Percentiles rank a stretch among this genome's conserved stretches.
Evolutionary conservation across 2,329 filamentous ascomycete genomes (phyloP).

Genomic region (Penicillium sp.): DNA sequence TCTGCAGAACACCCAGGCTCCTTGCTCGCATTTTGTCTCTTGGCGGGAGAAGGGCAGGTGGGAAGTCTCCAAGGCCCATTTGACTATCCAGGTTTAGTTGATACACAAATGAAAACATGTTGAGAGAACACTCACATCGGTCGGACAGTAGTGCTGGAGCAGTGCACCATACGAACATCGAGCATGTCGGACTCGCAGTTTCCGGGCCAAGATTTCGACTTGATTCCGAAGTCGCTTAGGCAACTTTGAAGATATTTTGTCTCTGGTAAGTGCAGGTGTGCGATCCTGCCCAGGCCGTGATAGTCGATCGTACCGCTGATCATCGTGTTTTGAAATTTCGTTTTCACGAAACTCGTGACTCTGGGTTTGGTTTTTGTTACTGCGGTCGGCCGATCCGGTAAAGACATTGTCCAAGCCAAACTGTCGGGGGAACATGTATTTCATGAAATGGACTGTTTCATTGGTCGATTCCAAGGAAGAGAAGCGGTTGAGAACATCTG

Average conservation of each 20-base stretch:
- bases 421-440: conserved; percentile 91
- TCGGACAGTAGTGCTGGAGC: conserved; percentile 79
- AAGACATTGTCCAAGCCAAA: conserved; percentile 95
- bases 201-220: conserved; percentile 63
- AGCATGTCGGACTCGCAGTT: conserved; percentile 71
- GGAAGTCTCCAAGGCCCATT: conserved; percentile 25
- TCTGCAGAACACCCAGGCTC: conserved; percentile 19
- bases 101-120: neutral
- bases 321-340: conserved; percentile 62
- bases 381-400: conserved; percentile 67
- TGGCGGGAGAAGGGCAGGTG: neutral
- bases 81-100: conserved; percentile 24
- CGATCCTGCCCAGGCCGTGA: neutral
- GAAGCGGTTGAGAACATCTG: conserved; percentile 81
- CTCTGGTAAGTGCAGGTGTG: conserved; percentile 4
- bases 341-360: conserved; percentile 86
- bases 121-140: conserved; percentile 42
- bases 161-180: conserved; percentile 81
- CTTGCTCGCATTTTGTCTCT: neutral
- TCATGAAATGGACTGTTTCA: conserved; percentile 74
- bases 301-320: conserved; percentile 15
- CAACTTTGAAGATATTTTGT: conserved; percentile 25
- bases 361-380: conserved; percentile 74
- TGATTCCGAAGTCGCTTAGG: conserved; percentile 65
- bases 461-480: conserved; percentile 45